Conservation (phyloP, 331 rosid genomes). For the Acacia pycnantha region DNA sequence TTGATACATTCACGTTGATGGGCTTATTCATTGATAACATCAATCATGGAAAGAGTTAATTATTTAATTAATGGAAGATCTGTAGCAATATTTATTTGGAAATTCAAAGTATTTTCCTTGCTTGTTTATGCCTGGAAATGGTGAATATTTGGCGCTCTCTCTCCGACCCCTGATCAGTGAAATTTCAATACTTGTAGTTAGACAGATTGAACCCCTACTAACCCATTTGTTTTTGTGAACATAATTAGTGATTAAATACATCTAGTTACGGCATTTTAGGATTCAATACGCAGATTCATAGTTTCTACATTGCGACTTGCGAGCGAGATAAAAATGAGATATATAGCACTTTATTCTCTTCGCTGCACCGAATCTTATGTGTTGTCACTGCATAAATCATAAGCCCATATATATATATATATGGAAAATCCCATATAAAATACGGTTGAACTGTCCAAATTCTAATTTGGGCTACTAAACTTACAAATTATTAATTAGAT, state of each 20-base stretch:
- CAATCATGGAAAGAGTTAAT: too few relatives aligned
- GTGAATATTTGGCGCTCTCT: conserved; percentile 23
- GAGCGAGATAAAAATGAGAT: not conserved
- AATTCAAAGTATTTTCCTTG: conserved; percentile 36
- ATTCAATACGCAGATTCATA: not conserved
- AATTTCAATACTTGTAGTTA: not conserved
- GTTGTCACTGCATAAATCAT: too few relatives aligned
- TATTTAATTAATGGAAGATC: too few relatives aligned
- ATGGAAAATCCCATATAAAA: too few relatives aligned
- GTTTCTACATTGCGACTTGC: conserved; percentile 7
- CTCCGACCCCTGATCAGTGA: not conserved
- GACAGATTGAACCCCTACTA: not conserved
- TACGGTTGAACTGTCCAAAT: too few relatives aligned
- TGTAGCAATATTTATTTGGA: too few relatives aligned
- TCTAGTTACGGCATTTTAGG: not conserved
- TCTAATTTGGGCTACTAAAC: too few relatives aligned
- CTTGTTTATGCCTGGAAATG: conserved; percentile 69
- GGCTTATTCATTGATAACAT: too few relatives aligned
- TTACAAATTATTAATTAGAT: too few relatives aligned
- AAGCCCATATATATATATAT: too few relatives aligned
- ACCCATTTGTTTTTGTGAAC: conserved; percentile 32
- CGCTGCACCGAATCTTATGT: too few relatives aligned
- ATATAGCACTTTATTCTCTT: not conserved
- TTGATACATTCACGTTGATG: too few relatives aligned
- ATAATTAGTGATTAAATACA: conserved; percentile 5